Evolutionary conservation across 2,329 filamentous ascomycete genomes (phyloP), one percentile per base, ranked within the genome.

Genomic region (Lojkania enalia): DNA sequence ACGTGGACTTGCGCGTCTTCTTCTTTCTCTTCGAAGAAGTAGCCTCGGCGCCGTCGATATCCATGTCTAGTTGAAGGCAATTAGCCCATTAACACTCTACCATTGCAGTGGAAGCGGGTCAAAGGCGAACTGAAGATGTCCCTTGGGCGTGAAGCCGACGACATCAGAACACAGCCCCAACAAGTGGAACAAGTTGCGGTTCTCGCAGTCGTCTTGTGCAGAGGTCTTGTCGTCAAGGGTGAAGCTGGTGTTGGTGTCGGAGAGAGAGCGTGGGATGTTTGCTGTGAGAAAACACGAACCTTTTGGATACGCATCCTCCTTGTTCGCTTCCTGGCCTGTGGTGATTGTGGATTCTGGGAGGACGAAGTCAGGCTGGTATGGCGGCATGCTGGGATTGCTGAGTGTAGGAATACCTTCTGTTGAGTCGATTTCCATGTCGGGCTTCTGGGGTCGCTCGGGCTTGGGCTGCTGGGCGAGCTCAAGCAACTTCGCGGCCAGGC

Each of bases 401-500:
- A 20, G 40, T 35, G 30, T 20, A 6, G 27, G 7, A 42, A 43
- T 52, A 67, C 65, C 58, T 51, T 73, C 74, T 40, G 71, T 69
- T 44, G 73, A 62, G 48, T 74, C 67, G 38, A 75, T 73, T 31
- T 77, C 73, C 57, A 78, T 75, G 32, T 75, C 69, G 43, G 71
- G 69, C 49, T 69, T 63, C 41, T 51, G 47, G 41, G 56, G 48
- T 16, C 46, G 52, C 16, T 65, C 64, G 38, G 87, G 84, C 69
- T 87, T 90, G 48, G 88, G 85, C 64, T 90, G 84, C 45, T 85
- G 79, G 58, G 95, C 33, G 15, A 33, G 70, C 67, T 91, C 90
- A 63, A 91, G 78, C 48, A 96, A 78, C 73, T 94, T 96, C 49
- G 88, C 87, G 29, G 89, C 90, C 25, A 96, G 82, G 55, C 92